phyloP scores from a whole-genome alignment of 2,329 filamentous ascomycete species.

The Diplodia seriata region DNA sequence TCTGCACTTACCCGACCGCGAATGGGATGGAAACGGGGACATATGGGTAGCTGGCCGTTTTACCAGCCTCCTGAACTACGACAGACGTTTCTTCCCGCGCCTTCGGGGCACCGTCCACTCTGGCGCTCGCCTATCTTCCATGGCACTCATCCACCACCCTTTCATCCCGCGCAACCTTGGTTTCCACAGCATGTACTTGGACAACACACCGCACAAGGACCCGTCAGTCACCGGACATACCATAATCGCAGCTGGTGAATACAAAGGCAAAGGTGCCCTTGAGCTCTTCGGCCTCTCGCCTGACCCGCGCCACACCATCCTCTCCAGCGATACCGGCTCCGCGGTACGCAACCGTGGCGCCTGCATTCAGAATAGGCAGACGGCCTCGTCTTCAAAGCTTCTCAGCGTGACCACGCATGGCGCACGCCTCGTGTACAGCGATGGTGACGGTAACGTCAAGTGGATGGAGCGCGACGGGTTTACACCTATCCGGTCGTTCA shows the following conservation, averaged over 20 bases:
- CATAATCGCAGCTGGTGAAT: slow-evolving; percentile 83
- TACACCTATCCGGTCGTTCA: slow-evolving; percentile 61
- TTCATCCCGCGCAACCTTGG: slow-evolving; percentile 69
- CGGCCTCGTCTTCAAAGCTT: slow-evolving; percentile 79
- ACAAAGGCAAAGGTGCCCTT: slow-evolving; percentile 87
- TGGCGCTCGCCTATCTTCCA: slow-evolving; percentile 76
- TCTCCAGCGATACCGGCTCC: slow-evolving; percentile 40
- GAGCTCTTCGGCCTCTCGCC: slow-evolving; percentile 77
- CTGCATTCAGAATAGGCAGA: slow-evolving; percentile 75
- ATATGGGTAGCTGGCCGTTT: slow-evolving; percentile 92
- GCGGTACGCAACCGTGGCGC: slow-evolving; percentile 38
- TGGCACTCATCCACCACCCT: slow-evolving; percentile 72
- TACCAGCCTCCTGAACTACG: slow-evolving; percentile 86
- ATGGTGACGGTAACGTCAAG: slow-evolving; percentile 82
- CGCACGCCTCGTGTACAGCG: slow-evolving; percentile 79
- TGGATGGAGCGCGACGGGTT: slow-evolving; percentile 89
- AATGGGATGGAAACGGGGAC: slow-evolving; percentile 69
- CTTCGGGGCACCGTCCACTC: slow-evolving; percentile 82
- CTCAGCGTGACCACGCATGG: slow-evolving; percentile 84
- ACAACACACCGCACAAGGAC: slow-evolving; percentile 61
- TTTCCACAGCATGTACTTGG: slow-evolving; percentile 60
- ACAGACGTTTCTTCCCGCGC: slow-evolving; percentile 81
- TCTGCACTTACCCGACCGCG: slow-evolving; percentile 71
- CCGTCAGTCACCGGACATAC: slow-evolving; percentile 66
- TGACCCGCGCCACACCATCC: slow-evolving; percentile 43